A percentile compares a stretch with the other conserved stretches of the same genome.
Conservation (phyloP, 345 rosid species). For the Cardamine chenopodiifolia region DNA sequence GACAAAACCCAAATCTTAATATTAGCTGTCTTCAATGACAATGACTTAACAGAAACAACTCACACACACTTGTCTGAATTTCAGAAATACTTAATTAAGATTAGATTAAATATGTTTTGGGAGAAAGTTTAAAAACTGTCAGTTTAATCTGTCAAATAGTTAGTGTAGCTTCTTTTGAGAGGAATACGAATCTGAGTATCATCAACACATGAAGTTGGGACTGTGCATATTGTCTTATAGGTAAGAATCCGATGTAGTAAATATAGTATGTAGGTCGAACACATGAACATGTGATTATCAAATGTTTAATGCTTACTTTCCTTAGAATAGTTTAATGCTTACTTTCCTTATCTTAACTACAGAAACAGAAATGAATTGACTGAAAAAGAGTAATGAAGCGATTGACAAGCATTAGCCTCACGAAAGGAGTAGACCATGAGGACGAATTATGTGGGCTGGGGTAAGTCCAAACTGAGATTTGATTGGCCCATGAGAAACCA, state of each 20-base stretch:
- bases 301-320: too few species aligned
- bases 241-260: background rate
- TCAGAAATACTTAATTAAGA: background rate
- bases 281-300: background rate
- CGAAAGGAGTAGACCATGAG: background rate
- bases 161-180: background rate
- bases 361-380: background rate
- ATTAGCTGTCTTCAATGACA: conserved; percentile 10
- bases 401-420: background rate
- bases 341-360: background rate
- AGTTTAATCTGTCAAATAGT: background rate
- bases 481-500: background rate
- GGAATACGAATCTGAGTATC: background rate
- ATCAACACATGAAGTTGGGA: background rate
- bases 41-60: background rate
- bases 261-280: background rate
- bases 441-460: background rate
- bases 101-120: background rate
- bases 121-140: background rate
- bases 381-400: background rate
- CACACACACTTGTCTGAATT: background rate
- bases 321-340: background rate
- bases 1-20: background rate
- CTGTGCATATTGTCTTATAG: background rate
- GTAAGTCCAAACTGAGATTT: background rate